Conservation (phyloP, 305 asterid species). For the Fraxinus baroniana region DNA sequence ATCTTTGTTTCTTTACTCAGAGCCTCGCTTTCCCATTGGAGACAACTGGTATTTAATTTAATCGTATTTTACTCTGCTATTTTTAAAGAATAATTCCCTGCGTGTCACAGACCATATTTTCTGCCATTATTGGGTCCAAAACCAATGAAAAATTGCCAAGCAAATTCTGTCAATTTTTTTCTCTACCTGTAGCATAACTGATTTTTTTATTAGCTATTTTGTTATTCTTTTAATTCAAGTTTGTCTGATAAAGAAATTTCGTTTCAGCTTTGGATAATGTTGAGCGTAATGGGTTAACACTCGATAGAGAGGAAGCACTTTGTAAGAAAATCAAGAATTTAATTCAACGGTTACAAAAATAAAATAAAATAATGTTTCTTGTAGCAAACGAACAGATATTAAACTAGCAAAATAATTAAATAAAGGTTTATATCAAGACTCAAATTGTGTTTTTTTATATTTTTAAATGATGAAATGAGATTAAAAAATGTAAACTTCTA, state of each 20-base stretch:
- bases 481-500: background rate
- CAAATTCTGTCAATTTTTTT: too few relatives aligned
- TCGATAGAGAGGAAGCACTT: background rate
- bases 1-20: constrained; percentile 58
- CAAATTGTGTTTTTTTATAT: background rate
- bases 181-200: too few relatives aligned
- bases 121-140: too few relatives aligned
- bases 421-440: background rate
- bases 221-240: background rate
- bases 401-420: background rate
- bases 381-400: background rate
- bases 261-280: background rate
- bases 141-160: too few relatives aligned
- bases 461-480: background rate
- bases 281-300: background rate
- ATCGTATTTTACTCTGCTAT: background rate
- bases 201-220: too few relatives aligned
- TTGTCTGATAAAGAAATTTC: background rate
- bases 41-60: constrained; percentile 41
- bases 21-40: constrained; percentile 84
- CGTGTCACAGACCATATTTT: too few relatives aligned
- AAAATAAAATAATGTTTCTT: background rate
- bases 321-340: background rate
- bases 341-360: background rate
- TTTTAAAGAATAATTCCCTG: background rate